These are phyloP conservation scores for Schrenkiella parvula DNA, from an alignment of 345 rosid genomes.

Conservation along the genomic window DNA sequence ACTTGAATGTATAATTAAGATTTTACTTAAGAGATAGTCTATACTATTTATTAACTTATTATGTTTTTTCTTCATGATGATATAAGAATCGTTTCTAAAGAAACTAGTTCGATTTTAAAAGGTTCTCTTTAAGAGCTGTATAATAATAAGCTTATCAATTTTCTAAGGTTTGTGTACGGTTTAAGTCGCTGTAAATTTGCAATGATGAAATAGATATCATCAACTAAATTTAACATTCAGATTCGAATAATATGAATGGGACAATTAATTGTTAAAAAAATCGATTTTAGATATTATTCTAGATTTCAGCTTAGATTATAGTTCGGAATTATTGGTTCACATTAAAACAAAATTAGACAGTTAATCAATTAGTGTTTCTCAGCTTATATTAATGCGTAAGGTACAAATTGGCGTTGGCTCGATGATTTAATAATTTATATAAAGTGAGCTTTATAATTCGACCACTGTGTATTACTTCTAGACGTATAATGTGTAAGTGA, in stretches of 20 bases:
- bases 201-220: neutral
- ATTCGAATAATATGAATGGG: neutral
- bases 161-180: too few species aligned
- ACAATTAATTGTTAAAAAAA: neutral
- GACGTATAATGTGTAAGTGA: neutral
- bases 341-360: neutral
- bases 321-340: neutral
- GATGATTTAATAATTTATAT: neutral
- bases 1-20: neutral
- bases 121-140: neutral
- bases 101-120: neutral
- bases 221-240: neutral
- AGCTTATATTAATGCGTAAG: neutral
- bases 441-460: neutral
- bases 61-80: neutral
- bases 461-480: neutral
- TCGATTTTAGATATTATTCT: neutral
- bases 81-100: neutral
- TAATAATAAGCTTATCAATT: too few species aligned
- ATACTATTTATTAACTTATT: neutral
- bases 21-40: neutral
- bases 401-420: neutral
- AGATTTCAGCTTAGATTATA: neutral
- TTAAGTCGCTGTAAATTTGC: too few species aligned
- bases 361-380: neutral